A percentile compares a stretch with the other conserved stretches of the same genome.
These are phyloP conservation scores for Dothistroma septosporum DNA, from an alignment of 2,329 filamentous ascomycete genomes.

Conservation along the genomic window DNA sequence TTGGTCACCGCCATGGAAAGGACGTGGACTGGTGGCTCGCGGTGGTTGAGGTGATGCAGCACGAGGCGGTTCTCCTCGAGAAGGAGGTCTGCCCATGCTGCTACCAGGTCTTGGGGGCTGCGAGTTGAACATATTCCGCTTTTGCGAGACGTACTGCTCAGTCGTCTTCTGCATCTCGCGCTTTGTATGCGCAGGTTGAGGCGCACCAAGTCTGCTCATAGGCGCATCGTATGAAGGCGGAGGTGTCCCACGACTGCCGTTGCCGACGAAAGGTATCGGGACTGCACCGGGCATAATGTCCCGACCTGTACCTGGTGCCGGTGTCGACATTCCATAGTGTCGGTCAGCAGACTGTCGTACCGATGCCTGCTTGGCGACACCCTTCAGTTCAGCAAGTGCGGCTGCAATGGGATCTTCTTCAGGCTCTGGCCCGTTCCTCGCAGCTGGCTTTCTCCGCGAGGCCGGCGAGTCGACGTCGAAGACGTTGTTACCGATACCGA, in stretches of 20 bases:
- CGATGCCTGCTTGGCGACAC: slow-evolving; percentile 74
- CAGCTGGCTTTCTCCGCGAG: slow-evolving; percentile 38
- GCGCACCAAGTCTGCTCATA: slow-evolving; percentile 76
- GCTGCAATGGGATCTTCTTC: slow-evolving; percentile 83
- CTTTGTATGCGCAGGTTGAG: slow-evolving; percentile 85
- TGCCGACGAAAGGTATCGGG: slow-evolving; percentile 44
- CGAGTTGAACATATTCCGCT: slow-evolving; percentile 67
- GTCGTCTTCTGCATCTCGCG: slow-evolving; percentile 95
- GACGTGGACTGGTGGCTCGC: slow-evolving; percentile 55
- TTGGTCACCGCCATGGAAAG: slow-evolving; percentile 41
- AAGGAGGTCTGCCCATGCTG: slow-evolving; percentile 26
- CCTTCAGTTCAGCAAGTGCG: slow-evolving; percentile 88
- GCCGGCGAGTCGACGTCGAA: slow-evolving; percentile 86
- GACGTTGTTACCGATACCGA: slow-evolving; percentile 94
- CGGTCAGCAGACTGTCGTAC: slow-evolving; percentile 89
- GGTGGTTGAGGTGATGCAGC: slow-evolving; percentile 64
- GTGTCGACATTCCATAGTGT: slow-evolving; percentile 89
- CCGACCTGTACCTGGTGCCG: slow-evolving; percentile 51
- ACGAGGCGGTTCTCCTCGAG: slow-evolving; percentile 34
- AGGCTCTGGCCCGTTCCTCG: slow-evolving; percentile 36
- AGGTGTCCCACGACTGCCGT: slow-evolving; percentile 62
- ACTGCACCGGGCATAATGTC: slow-evolving; percentile 35
- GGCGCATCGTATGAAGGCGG: slow-evolving; percentile 82
- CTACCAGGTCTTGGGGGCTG: slow-evolving; percentile 29
- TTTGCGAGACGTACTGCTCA: slow-evolving; percentile 80